Evolutionary conservation across 176 grass and related monocot species (phyloP).

Genomic region (Areca catechu): DNA sequence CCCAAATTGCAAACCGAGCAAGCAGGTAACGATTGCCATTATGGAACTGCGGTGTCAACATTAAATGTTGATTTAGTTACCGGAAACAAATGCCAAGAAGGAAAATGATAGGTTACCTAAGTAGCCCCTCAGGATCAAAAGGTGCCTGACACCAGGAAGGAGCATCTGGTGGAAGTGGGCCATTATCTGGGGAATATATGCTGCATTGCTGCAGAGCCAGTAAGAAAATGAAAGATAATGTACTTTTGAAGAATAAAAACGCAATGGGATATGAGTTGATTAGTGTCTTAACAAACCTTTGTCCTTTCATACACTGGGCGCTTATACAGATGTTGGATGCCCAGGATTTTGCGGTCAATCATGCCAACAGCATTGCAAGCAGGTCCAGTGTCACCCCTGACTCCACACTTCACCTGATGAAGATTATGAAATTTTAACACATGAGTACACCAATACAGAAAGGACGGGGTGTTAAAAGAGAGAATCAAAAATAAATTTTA

Average conservation of each 20-base stretch:
- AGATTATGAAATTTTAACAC: neutral
- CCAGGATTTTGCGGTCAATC: constrained; percentile 77
- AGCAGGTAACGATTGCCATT: constrained; percentile 86
- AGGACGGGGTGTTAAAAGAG: too few species aligned
- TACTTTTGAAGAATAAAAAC: too few species aligned
- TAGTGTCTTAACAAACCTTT: constrained; percentile 27
- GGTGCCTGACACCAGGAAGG: constrained; percentile 95
- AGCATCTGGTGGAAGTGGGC: constrained; percentile 44
- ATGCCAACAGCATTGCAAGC: constrained; percentile 79
- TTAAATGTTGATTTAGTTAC: neutral
- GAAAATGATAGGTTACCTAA: constrained; percentile 39
- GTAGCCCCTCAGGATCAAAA: constrained; percentile 92
- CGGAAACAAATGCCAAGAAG: neutral
- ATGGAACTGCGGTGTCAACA: constrained; percentile 44
- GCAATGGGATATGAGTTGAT: too few species aligned
- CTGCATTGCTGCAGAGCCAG: constrained; percentile 54
- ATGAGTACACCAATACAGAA: too few species aligned
- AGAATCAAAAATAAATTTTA: too few species aligned
- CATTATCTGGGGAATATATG: constrained; percentile 52
- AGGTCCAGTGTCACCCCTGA: constrained; percentile 64
- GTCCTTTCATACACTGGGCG: constrained; percentile 70
- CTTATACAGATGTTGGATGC: constrained; percentile 68
- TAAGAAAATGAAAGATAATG: neutral
- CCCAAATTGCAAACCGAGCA: constrained; percentile 89
- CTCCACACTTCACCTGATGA: constrained; percentile 69